These are phyloP conservation scores for Delphinella strobiligena DNA, from an alignment of 2,329 filamentous ascomycete species.

Conservation along the genomic window DNA sequence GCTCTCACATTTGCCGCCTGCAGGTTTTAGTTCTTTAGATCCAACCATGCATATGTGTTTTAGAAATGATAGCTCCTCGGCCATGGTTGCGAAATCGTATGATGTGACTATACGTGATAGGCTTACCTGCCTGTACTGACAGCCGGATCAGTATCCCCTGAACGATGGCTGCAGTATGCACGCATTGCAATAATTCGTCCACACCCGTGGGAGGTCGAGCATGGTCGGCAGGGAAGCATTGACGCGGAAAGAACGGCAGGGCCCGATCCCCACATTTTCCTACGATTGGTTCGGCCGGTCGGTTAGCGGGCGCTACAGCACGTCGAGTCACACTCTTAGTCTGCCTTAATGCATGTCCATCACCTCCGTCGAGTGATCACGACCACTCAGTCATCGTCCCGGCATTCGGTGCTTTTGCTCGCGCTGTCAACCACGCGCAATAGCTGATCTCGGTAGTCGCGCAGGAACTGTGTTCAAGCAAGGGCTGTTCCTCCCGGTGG, in stretches of 20 bases:
- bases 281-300: constrained; percentile 1
- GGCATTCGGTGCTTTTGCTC: neutral
- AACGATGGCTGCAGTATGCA: neutral
- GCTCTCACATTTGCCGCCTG: neutral
- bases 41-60: no score
- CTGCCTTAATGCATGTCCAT: constrained; percentile 5
- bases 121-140: neutral
- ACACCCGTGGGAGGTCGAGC: no score
- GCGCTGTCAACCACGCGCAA: constrained; percentile 3
- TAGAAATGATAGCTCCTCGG: no score
- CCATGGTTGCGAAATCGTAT: neutral
- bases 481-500: neutral
- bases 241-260: neutral
- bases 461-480: neutral
- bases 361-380: constrained; percentile 3
- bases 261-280: neutral
- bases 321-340: constrained; percentile 3
- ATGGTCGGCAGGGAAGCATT: neutral
- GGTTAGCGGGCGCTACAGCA: constrained; percentile 2
- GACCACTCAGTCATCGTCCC: constrained; percentile 4
- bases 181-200: neutral
- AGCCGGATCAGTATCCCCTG: neutral
- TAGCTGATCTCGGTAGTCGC: constrained; percentile 1
- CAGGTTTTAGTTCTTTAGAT: neutral
- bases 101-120: neutral